Evolutionary conservation across 768 basidiomycete species (phyloP), one percentile per base, ranked within the genome.

Genomic region (Phylloporus sp.): DNA sequence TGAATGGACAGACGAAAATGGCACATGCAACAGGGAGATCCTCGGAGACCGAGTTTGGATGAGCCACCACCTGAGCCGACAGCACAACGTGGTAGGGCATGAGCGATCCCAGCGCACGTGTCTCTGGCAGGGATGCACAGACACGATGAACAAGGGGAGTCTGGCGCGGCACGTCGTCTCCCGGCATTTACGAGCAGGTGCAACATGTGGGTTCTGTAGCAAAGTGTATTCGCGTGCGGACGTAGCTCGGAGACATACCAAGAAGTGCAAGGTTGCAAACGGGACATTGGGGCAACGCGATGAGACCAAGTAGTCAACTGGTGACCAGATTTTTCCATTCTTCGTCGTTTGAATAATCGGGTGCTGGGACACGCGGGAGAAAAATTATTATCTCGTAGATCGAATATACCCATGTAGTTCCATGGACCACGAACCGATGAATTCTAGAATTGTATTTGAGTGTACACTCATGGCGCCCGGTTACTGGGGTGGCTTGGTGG

Each of bases 171-270:
- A 68, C 18, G 43, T 65, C 9, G 54, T 58, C 5, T 68, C 58
- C 27, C 36, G 64, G 1, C 64, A 68, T 44, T 11, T 66, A 18
- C 34, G 54, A 9, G 47, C 59, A 8, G 59, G 61, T 3, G 53
- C 55, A 23, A 52, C 55, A 8, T 66, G 64, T 52, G 53, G 43
- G 22, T 49, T 56, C 44, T 68, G 64, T 18, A 55, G 49, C 46
- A 68, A 61, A 55, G 40, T 53, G 34, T 61, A 68, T 45, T 66
- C 64, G 27, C 58, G 66, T 5, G 45, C 34, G 20, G 64, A 65
- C 42, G 66, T 63, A 10, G 59, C 64, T 4, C 50, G 52, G 27
- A 63, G 64, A 36, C 66, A 68, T 35, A 29, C 56, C 9, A 64
- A 46, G 35, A 65, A 64, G 34, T 68, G 64, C 49, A 62, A 66